These are phyloP conservation scores for Fraxinus dipetala DNA, from an alignment of 305 asterid species.

Conservation along the genomic window DNA sequence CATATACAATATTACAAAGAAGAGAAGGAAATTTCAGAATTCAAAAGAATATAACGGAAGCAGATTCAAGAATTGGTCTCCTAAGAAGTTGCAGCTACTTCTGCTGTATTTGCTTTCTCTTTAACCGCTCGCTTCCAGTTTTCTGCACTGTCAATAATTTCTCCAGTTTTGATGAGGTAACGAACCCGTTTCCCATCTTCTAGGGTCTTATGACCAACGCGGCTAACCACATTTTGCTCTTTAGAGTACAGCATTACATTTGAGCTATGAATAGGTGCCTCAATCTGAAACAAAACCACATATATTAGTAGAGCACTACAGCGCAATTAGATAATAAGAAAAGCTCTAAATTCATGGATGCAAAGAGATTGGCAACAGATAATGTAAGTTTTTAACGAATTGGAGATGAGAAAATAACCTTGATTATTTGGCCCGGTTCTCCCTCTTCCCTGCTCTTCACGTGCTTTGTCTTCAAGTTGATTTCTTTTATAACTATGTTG, in stretches of 20 bases:
- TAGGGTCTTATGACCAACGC: conserved; percentile 84
- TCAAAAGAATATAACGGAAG: conserved; percentile 12
- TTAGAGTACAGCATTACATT: conserved; percentile 95
- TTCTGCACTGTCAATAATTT: conserved; percentile 81
- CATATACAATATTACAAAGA: background rate
- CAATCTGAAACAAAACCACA: conserved; percentile 51
- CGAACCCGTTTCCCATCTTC: conserved; percentile 84
- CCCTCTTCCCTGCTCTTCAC: conserved; percentile 76
- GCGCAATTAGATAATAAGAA: background rate
- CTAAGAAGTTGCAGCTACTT: conserved; percentile 55
- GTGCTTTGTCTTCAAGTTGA: conserved; percentile 94
- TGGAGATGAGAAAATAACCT: conserved; percentile 43
- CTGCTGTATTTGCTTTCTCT: conserved; percentile 55
- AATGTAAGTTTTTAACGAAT: background rate
- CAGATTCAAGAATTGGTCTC: conserved; percentile 26
- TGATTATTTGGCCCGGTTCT: conserved; percentile 82
- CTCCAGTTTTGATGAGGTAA: conserved; percentile 87
- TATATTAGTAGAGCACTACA: background rate
- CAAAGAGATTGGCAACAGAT: background rate
- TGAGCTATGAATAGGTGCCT: conserved; percentile 94
- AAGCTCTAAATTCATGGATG: background rate
- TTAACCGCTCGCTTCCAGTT: conserved; percentile 67
- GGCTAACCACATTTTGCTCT: conserved; percentile 70
- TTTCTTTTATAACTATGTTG: conserved; percentile 57
- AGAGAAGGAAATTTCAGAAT: background rate